These are phyloP conservation scores for Glaciozyma martinii DNA, from an alignment of 768 basidiomycete species.

Conservation along the genomic window DNA sequence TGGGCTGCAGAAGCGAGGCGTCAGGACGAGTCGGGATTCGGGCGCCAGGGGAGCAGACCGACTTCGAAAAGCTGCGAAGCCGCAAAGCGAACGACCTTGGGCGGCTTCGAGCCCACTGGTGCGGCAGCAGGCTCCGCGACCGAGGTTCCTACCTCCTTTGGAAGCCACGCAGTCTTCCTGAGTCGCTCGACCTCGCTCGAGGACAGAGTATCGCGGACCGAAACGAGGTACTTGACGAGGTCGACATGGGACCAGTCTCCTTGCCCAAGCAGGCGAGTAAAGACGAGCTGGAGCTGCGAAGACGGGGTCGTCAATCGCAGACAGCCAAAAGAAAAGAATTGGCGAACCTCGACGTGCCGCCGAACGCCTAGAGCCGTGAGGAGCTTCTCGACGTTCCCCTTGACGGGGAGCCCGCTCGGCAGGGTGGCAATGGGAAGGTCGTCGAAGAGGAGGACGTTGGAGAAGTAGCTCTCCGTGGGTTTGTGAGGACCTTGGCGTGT, in stretches of 20 bases:
- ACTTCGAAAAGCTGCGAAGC: conserved; percentile 71
- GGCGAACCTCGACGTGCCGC: conserved; percentile 62
- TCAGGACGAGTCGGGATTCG: conserved; percentile 40
- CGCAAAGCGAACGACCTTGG: conserved; percentile 49
- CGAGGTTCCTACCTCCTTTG: conserved; percentile 35
- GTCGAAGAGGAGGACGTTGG: conserved; percentile 70
- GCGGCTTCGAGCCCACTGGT: conserved; percentile 18
- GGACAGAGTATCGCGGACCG: conserved; percentile 58
- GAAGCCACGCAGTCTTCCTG: conserved; percentile 64
- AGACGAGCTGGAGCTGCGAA: conserved; percentile 68
- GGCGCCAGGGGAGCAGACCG: conserved; percentile 46
- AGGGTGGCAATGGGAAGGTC: conserved; percentile 62
- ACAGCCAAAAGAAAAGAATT: background rate
- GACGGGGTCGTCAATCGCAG: background rate
- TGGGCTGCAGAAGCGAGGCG: conserved; percentile 43
- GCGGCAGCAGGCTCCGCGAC: conserved; percentile 44
- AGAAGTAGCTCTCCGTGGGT: conserved; percentile 59
- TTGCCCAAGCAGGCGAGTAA: conserved; percentile 51
- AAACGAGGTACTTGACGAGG: conserved; percentile 76
- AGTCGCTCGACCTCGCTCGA: conserved; percentile 53
- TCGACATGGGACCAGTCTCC: conserved; percentile 47
- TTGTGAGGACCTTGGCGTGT: conserved; percentile 63
- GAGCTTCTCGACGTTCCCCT: conserved; percentile 60
- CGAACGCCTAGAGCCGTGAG: conserved; percentile 65
- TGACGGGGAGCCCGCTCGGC: conserved; percentile 55